These are phyloP conservation scores for Mycena kentingensis DNA, from an alignment of 768 basidiomycete species.

Conservation along the genomic window DNA sequence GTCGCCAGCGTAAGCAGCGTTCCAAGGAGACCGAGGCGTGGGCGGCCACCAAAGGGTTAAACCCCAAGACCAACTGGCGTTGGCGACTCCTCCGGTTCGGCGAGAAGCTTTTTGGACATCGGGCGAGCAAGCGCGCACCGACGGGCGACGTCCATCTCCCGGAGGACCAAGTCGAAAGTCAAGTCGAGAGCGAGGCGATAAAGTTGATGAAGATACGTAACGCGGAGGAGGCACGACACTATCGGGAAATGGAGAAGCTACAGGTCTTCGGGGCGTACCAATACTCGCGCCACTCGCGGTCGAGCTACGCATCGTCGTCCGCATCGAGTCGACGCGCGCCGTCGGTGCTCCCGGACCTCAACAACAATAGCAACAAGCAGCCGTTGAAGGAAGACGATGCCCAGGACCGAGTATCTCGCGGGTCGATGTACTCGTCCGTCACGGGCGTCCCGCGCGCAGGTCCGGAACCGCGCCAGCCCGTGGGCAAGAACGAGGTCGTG, in stretches of 20 bases:
- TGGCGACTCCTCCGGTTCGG: slow-evolving; percentile 57
- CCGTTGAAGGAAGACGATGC: slow-evolving; percentile 26
- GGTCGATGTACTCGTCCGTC: slow-evolving; percentile 67
- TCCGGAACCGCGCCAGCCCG: slow-evolving; percentile 76
- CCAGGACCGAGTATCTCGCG: slow-evolving; percentile 36
- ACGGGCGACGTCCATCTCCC: slow-evolving; percentile 16
- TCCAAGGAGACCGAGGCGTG: slow-evolving; percentile 67
- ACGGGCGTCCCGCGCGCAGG: slow-evolving; percentile 62
- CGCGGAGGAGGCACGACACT: slow-evolving; percentile 51
- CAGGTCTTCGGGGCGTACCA: slow-evolving; percentile 49
- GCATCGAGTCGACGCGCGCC: slow-evolving; percentile 33
- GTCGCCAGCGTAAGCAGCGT: slow-evolving; percentile 67
- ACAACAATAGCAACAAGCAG: slow-evolving; percentile 26
- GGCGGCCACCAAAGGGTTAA: slow-evolving; percentile 57
- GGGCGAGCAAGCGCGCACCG: slow-evolving; percentile 19
- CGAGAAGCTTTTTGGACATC: slow-evolving; percentile 58
- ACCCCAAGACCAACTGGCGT: slow-evolving; percentile 55
- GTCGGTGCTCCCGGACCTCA: slow-evolving; percentile 44
- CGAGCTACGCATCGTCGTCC: slow-evolving; percentile 34
- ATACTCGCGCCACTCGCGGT: slow-evolving; percentile 44
- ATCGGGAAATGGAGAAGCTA: slow-evolving; percentile 54
- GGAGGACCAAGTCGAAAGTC: slow-evolving; percentile 6
- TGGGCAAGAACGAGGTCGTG: slow-evolving; percentile 42
- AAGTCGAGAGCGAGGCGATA: slow-evolving; percentile 45
- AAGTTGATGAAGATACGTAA: slow-evolving; percentile 52